Evolutionary conservation across 495 filamentous ascomycete genomes (phyloP).

Genomic region (Penicillium ochrochloron): DNA sequence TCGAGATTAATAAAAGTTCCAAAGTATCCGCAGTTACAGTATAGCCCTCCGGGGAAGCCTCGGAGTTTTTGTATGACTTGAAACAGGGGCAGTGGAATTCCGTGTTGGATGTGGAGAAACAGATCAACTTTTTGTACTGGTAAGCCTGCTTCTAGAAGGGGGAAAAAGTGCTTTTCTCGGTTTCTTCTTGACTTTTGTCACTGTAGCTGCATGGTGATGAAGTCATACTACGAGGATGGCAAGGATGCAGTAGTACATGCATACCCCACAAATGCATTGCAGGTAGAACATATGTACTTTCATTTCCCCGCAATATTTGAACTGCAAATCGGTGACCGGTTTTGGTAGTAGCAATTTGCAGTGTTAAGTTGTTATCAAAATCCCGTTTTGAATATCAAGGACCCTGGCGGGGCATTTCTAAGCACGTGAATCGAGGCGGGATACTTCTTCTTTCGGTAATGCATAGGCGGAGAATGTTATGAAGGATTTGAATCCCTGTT

Average conservation of each 20-base stretch:
- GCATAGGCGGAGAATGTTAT: too few relatives aligned
- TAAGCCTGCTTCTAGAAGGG: background rate
- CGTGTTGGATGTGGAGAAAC: background rate
- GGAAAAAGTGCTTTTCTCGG: background rate
- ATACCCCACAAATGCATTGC: background rate
- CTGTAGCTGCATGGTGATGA: too few relatives aligned
- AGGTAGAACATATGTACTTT: background rate
- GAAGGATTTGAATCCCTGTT: too few relatives aligned
- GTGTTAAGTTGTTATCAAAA: background rate
- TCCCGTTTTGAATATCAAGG: background rate
- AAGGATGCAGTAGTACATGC: background rate
- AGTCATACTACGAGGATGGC: background rate
- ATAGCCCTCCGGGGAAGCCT: background rate
- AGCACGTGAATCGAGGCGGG: too few relatives aligned
- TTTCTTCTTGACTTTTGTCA: background rate
- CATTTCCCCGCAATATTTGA: background rate
- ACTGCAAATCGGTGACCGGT: background rate
- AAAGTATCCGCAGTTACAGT: background rate
- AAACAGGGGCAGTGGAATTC: background rate
- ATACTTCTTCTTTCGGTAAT: too few relatives aligned
- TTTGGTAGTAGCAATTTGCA: background rate
- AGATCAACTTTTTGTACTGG: background rate
- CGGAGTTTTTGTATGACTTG: background rate
- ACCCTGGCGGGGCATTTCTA: too few relatives aligned
- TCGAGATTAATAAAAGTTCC: background rate